Evolutionary conservation across 148 eudicot species (phyloP).

Genomic region (Bassia scoparia): DNA sequence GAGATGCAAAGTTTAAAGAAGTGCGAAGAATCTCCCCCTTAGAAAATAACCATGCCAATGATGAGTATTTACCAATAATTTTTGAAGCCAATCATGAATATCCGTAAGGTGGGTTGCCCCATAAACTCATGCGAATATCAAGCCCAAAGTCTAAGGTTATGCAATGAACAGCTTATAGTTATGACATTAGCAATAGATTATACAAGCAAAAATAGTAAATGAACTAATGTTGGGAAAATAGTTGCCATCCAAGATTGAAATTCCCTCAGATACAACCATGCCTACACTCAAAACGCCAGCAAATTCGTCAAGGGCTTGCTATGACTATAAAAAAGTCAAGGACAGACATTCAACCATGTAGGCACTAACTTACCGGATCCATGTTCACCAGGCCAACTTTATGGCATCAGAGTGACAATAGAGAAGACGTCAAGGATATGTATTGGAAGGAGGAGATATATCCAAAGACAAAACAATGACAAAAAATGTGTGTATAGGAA

Average conservation of each 20-base stretch:
- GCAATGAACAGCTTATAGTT: constrained; percentile 3
- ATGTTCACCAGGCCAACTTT: not conserved
- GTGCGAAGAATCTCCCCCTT: constrained; percentile 1
- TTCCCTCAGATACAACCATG: not conserved
- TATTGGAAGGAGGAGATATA: not conserved
- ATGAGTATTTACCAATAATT: not conserved
- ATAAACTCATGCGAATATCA: not conserved
- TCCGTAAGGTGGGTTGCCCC: not conserved
- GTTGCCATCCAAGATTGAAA: not conserved
- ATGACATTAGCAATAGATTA: not conserved
- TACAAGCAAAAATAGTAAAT: not conserved
- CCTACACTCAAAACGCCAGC: not conserved
- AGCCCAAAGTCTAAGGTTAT: not conserved
- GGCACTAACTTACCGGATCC: not conserved
- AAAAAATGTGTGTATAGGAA: not conserved
- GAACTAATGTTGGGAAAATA: not conserved
- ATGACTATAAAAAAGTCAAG: not conserved
- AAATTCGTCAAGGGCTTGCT: not conserved
- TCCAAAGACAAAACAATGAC: not conserved
- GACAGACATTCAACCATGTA: not conserved
- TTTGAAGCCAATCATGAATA: constrained; percentile 5
- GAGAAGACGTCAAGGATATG: not conserved
- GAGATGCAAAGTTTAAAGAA: not conserved
- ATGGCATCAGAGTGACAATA: not conserved
- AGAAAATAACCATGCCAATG: too few species aligned